A percentile compares a stretch with the other conserved stretches of the same genome.
These are phyloP conservation scores for Clitopilus passeckerianus DNA, from an alignment of 768 basidiomycete genomes.

Conservation along the genomic window DNA sequence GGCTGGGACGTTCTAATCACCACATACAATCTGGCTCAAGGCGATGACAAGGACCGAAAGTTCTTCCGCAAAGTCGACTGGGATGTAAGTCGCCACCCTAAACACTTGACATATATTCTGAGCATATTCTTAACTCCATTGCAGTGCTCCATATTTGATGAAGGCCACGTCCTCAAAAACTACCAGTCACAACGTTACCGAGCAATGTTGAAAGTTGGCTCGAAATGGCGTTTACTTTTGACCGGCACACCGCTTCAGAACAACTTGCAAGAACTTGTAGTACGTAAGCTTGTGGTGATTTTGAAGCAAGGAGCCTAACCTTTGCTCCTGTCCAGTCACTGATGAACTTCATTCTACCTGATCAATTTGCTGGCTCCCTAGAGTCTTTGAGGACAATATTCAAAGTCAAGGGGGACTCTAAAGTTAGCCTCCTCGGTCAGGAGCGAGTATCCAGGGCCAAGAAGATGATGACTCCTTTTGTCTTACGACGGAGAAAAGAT, in stretches of 20 bases:
- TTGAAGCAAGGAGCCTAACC: too few species aligned
- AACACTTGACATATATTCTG: too few species aligned
- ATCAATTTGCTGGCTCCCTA: constrained; percentile 76
- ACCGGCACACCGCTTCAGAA: constrained; percentile 96
- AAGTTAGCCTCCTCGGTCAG: constrained; percentile 82
- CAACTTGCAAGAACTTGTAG: constrained; percentile 85
- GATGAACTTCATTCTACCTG: constrained; percentile 95
- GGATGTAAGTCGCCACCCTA: constrained; percentile 61
- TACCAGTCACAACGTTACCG: constrained; percentile 97
- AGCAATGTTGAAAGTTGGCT: constrained; percentile 77
- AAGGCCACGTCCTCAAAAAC: constrained; percentile 97
- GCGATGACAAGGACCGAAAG: constrained; percentile 85
- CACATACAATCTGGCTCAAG: constrained; percentile 92
- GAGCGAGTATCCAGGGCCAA: constrained; percentile 93
- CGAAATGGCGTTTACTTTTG: constrained; percentile 85
- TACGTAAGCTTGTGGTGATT: constrained; percentile 28
- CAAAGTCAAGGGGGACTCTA: constrained; percentile 93
- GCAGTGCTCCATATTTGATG: constrained; percentile 92
- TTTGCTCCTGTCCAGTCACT: constrained; percentile 64
- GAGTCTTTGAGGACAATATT: constrained; percentile 88
- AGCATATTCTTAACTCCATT: constrained; percentile 4
- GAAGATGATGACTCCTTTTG: constrained; percentile 99
- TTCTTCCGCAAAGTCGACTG: constrained; percentile 90
- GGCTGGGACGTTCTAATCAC: constrained; percentile 95
- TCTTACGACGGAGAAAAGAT: constrained; percentile 93